Evolutionary conservation across 225 moss, liverwort and hornwort genomes (phyloP).

Genomic region (Pleurozium schreberi): DNA sequence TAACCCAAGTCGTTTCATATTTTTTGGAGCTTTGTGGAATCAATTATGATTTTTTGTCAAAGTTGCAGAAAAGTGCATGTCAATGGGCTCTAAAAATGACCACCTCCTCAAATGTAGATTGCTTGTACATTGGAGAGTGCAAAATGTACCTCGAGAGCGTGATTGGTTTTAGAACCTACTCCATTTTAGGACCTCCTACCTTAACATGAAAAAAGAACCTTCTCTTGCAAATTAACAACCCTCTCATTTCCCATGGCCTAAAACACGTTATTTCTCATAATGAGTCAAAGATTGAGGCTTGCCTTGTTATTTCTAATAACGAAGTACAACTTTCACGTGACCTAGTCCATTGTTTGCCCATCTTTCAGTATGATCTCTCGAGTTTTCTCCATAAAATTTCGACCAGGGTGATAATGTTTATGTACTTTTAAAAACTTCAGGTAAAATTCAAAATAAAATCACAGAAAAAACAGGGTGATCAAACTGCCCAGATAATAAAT

Average conservation of each 20-base stretch:
- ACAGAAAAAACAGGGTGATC: not conserved
- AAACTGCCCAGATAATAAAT: not conserved
- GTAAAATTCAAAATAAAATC: not conserved
- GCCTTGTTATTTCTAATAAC: not conserved
- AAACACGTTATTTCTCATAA: not conserved
- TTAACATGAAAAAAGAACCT: not conserved
- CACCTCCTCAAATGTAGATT: no score
- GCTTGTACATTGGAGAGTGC: no score
- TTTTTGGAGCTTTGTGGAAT: no score
- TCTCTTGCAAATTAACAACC: not conserved
- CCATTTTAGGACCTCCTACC: no score
- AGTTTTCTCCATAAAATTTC: not conserved
- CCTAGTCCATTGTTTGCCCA: not conserved
- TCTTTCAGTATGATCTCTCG: not conserved
- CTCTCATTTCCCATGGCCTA: not conserved
- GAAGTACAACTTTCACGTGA: not conserved
- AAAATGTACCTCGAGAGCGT: no score
- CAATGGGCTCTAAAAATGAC: no score
- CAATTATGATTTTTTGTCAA: no score
- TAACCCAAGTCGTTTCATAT: no score
- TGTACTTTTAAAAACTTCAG: not conserved
- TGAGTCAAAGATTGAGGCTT: not conserved
- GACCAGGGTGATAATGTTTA: no score
- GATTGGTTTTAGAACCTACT: no score
- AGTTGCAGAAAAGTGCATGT: no score